Conservation (phyloP, 192 early-diverging fungal genomes). For the Mortierella alpina region DNA sequence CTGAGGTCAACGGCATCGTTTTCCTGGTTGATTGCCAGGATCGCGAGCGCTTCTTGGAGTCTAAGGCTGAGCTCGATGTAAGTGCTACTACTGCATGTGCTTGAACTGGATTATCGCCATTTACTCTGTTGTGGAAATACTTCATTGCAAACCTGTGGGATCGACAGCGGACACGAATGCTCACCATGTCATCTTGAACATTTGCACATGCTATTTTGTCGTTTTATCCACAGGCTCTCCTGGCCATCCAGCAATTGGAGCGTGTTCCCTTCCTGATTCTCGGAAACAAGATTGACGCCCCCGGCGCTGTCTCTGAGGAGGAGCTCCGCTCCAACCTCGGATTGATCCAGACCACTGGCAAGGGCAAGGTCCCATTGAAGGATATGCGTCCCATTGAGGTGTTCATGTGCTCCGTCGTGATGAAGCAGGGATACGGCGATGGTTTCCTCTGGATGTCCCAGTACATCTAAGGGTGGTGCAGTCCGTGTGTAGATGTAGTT, state of each 20-base stretch:
- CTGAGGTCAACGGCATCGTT: constrained; percentile 97
- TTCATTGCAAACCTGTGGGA: background rate
- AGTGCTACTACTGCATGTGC: background rate
- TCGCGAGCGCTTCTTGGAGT: constrained; percentile 83
- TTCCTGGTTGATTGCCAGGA: constrained; percentile 97
- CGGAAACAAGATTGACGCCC: constrained; percentile 99
- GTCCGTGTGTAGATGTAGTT: constrained; percentile 1
- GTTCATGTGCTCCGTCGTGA: constrained; percentile 99
- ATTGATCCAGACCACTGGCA: constrained; percentile 97
- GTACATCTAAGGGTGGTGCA: constrained; percentile 71
- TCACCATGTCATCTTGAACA: background rate
- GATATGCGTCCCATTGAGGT: constrained; percentile 97
- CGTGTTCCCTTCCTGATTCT: constrained; percentile 95
- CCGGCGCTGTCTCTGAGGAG: constrained; percentile 93
- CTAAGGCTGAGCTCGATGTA: constrained; percentile 96
- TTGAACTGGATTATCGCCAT: too few species aligned
- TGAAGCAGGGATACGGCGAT: constrained; percentile 98
- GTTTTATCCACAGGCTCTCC: constrained; percentile 70
- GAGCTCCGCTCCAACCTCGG: constrained; percentile 88
- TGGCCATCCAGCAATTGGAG: constrained; percentile 93
- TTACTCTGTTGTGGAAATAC: background rate
- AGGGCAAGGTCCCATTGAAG: constrained; percentile 94
- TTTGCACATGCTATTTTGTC: constrained; percentile 2
- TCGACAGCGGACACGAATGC: background rate
- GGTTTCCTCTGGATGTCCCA: constrained; percentile 93